Conservation (phyloP, 306 rosid genomes). For the Glycine soja region DNA sequence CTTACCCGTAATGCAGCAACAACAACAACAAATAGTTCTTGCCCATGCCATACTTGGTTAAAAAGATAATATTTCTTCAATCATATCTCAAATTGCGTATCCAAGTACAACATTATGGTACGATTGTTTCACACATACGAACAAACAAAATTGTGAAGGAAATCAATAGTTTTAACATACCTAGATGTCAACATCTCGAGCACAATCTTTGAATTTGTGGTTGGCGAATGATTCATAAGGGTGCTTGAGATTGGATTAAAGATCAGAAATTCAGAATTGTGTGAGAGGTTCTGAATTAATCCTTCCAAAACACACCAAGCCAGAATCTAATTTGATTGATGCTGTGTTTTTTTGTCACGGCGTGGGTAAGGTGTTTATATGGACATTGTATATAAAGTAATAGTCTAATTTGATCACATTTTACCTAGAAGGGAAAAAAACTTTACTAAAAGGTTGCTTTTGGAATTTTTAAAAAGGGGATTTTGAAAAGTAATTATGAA, state of each 20-base stretch:
- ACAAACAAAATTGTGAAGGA: slow-evolving; percentile 13
- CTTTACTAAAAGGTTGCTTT: neutral
- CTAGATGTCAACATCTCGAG: slow-evolving; percentile 27
- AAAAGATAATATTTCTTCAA: neutral
- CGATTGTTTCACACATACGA: neutral
- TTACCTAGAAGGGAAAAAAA: neutral
- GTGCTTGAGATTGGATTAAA: slow-evolving; percentile 18
- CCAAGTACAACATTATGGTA: neutral
- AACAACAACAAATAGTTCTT: neutral
- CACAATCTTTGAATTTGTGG: slow-evolving; percentile 21
- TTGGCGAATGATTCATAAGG: neutral
- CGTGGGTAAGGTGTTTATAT: neutral
- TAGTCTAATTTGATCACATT: neutral
- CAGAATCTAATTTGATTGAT: slow-evolving; percentile 19
- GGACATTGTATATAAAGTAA: neutral
- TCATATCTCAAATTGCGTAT: neutral
- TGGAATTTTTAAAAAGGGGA: neutral
- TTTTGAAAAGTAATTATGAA: neutral
- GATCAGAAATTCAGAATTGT: slow-evolving; percentile 14
- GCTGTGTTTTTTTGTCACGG: slow-evolving; percentile 1
- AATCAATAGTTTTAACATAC: slow-evolving; percentile 6
- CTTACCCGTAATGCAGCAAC: neutral
- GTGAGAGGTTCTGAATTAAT: slow-evolving; percentile 19
- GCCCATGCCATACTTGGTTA: neutral
- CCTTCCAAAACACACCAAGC: neutral